These are phyloP conservation scores for Pseudocercospora fuligena DNA, from an alignment of 2,329 filamentous ascomycete genomes.

Conservation along the genomic window DNA sequence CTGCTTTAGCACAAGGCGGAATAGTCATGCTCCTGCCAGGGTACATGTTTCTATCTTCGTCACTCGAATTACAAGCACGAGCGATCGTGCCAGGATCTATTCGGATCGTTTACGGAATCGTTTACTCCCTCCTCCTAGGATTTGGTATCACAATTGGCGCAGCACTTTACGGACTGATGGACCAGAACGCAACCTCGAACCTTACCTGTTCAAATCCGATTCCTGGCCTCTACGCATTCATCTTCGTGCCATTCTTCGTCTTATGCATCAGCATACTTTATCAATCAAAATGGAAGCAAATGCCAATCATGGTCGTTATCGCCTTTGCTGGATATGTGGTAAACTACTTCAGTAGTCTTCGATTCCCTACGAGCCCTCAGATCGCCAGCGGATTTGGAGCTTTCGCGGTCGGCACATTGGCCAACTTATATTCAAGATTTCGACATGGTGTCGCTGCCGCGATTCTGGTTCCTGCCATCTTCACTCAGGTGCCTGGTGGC, in stretches of 20 bases:
- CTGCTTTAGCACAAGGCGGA: conserved; percentile 55
- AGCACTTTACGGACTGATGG: conserved; percentile 55
- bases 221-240: conserved; percentile 62
- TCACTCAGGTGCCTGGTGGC: conserved; percentile 67
- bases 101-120: conserved; percentile 59
- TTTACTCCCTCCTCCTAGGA: conserved; percentile 58
- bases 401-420: conserved; percentile 74
- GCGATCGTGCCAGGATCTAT: conserved; percentile 56
- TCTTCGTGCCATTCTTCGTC: conserved; percentile 76
- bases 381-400: conserved; percentile 79
- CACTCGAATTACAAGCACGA: conserved; percentile 54
- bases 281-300: conserved; percentile 79
- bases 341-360: conserved; percentile 72
- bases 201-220: conserved; percentile 54
- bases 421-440: conserved; percentile 73
- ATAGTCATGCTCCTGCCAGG: conserved; percentile 58
- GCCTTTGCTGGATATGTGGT: conserved; percentile 74
- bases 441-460: conserved; percentile 82
- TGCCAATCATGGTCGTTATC: conserved; percentile 76
- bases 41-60: conserved; percentile 56
- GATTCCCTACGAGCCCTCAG: conserved; percentile 72
- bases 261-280: conserved; percentile 78
- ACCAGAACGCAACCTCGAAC: conserved; percentile 51
- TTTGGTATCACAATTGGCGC: conserved; percentile 58
- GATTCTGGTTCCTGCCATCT: conserved; percentile 85